phyloP scores from a whole-genome alignment of 2,329 filamentous ascomycete species.

The Diplodia intermedia region DNA sequence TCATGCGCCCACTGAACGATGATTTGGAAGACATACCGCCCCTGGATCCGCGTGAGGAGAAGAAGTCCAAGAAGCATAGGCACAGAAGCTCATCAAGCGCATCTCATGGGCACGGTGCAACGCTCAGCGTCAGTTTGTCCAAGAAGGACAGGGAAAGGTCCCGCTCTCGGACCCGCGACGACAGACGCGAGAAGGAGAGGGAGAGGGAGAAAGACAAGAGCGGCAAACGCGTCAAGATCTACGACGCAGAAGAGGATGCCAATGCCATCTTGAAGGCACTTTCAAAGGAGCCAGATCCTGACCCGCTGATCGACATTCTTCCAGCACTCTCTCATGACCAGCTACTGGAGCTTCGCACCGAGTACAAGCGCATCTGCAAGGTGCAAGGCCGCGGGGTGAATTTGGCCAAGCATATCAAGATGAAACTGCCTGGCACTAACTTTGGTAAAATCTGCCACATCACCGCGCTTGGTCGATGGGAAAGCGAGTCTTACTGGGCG shows the following conservation, averaged over 20 bases:
- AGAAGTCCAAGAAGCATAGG: constrained; percentile 31
- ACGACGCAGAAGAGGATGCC: constrained; percentile 83
- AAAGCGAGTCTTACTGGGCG: constrained; percentile 95
- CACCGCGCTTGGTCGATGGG: constrained; percentile 86
- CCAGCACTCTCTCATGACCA: constrained; percentile 86
- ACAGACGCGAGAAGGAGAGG: constrained; percentile 49
- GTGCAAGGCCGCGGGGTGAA: constrained; percentile 82
- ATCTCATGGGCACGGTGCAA: constrained; percentile 41
- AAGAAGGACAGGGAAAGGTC: constrained; percentile 43
- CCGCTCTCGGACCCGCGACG: constrained; percentile 33
- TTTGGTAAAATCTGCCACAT: constrained; percentile 93
- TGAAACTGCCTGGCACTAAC: constrained; percentile 69
- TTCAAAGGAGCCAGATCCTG: constrained; percentile 65
- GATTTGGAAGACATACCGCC: constrained; percentile 56
- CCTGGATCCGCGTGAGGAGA: constrained; percentile 40
- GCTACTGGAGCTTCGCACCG: constrained; percentile 80
- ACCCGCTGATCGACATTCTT: constrained; percentile 81
- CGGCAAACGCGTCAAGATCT: constrained; percentile 72
- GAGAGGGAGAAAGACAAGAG: constrained; percentile 55
- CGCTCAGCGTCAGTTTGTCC: constrained; percentile 42
- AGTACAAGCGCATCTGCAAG: constrained; percentile 92
- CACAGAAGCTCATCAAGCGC: constrained; percentile 37
- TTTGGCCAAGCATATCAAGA: constrained; percentile 83
- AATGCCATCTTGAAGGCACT: constrained; percentile 77
- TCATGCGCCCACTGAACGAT: constrained; percentile 63